These are phyloP conservation scores for Noccaea caerulescens DNA, from an alignment of 345 rosid genomes.

Conservation along the genomic window DNA sequence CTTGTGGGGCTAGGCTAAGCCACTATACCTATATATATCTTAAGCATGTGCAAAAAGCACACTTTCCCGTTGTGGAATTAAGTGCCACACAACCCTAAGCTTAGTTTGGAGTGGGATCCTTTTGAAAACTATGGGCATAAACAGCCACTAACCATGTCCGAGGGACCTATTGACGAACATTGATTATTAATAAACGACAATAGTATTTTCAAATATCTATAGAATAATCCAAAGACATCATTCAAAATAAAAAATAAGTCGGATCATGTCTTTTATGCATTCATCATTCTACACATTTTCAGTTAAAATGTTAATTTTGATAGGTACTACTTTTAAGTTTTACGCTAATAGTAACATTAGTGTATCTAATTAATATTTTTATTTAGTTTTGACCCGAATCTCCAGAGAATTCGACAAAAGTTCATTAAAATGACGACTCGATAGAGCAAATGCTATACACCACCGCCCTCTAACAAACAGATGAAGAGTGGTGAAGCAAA, in stretches of 20 bases:
- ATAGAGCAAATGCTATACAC: conserved; percentile 35
- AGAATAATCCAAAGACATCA: background rate
- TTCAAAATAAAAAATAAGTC: background rate
- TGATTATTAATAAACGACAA: background rate
- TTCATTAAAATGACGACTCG: conserved; percentile 12
- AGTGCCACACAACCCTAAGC: background rate
- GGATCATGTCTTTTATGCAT: background rate
- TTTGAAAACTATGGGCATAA: conserved; percentile 2
- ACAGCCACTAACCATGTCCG: background rate
- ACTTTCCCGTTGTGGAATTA: conserved; percentile 21
- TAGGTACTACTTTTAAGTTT: background rate
- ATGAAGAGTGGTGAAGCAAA: conserved; percentile 31
- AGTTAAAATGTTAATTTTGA: background rate
- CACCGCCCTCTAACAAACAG: conserved; percentile 23
- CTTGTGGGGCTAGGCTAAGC: conserved; percentile 38
- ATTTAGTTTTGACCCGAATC: conserved; percentile 15
- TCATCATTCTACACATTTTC: background rate
- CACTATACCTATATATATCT: conserved; percentile 12
- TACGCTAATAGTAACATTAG: background rate
- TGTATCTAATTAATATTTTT: background rate
- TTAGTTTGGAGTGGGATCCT: conserved; percentile 4
- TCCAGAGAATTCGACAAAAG: conserved; percentile 20
- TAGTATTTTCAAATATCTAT: background rate
- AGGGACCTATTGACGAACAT: conserved; percentile 7
- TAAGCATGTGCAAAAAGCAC: conserved; percentile 26